Conservation (phyloP, 148 eudicot genomes). For the Linanthus parryae region DNA sequence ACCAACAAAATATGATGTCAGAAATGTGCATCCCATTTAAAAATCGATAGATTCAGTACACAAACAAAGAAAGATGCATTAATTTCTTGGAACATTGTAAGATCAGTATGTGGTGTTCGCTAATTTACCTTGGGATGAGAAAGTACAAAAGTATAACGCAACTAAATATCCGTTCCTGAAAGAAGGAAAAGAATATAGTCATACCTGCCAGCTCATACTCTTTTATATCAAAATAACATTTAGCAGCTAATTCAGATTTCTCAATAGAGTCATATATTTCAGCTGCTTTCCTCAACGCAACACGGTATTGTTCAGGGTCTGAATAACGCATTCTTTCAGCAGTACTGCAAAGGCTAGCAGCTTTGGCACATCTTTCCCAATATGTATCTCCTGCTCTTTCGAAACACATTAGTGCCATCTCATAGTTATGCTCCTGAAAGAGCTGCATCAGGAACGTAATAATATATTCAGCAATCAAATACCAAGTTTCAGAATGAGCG, state of each 20-base stretch:
- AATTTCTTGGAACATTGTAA: not conserved
- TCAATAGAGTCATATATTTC: conserved; percentile 39
- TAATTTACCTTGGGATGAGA: not conserved
- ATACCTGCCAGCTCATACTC: conserved; percentile 37
- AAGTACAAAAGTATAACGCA: not conserved
- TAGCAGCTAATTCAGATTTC: conserved; percentile 26
- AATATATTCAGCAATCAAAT: not conserved
- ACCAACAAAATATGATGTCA: not conserved
- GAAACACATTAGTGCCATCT: conserved; percentile 48
- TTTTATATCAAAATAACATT: conserved; percentile 21
- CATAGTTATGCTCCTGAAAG: conserved; percentile 36
- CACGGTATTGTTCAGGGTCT: conserved; percentile 24
- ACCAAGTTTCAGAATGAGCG: not conserved
- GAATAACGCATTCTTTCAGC: conserved; percentile 17
- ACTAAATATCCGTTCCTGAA: not conserved
- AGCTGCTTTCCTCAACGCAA: conserved; percentile 36
- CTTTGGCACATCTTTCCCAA: conserved; percentile 39
- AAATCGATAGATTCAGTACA: not conserved
- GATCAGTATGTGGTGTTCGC: too few species aligned
- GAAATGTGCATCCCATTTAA: not conserved
- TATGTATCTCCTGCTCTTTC: conserved; percentile 49
- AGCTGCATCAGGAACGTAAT: conserved; percentile 22
- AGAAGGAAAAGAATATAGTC: not conserved
- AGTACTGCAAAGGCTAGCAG: conserved; percentile 28
- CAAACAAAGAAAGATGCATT: not conserved